Evolutionary conservation across 2,329 filamentous ascomycete species (phyloP).

Genomic region (Capronia epimyces): DNA sequence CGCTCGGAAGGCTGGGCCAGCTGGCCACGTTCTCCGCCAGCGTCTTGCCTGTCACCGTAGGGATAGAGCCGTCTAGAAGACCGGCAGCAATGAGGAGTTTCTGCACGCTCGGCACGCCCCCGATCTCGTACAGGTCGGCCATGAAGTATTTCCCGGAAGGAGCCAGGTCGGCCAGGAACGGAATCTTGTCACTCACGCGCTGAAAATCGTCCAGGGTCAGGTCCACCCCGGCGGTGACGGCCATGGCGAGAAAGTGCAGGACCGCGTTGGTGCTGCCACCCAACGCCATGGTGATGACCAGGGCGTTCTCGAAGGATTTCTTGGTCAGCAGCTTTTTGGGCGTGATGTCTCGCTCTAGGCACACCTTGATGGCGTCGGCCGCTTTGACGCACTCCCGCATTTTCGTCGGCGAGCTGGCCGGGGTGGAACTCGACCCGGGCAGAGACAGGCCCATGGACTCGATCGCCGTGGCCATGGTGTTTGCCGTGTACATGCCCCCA

Average conservation of each 20-base stretch:
- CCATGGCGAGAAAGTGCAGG: conserved; percentile 85
- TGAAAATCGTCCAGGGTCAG: conserved; percentile 79
- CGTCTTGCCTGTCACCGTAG: conserved; percentile 78
- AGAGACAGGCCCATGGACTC: conserved; percentile 81
- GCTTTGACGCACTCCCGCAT: conserved; percentile 79
- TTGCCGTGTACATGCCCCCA: conserved; percentile 86
- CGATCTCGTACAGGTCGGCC: conserved; percentile 80
- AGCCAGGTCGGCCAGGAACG: conserved; percentile 78
- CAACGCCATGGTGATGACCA: conserved; percentile 87
- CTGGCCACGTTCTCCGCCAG: conserved; percentile 73
- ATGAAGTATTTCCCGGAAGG: conserved; percentile 81
- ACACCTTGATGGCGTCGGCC: conserved; percentile 69
- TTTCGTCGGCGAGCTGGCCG: conserved; percentile 75
- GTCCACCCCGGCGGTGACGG: conserved; percentile 71
- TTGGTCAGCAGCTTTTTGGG: conserved; percentile 76
- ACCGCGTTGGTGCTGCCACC: conserved; percentile 86
- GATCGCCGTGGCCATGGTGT: conserved; percentile 87
- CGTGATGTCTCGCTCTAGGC: conserved; percentile 76
- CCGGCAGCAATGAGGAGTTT: conserved; percentile 74
- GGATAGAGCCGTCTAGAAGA: conserved; percentile 70
- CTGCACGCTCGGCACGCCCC: conserved; percentile 77
- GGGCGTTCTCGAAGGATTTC: conserved; percentile 76
- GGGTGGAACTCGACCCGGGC: conserved; percentile 77
- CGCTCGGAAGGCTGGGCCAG: conserved; percentile 70
- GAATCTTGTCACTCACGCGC: conserved; percentile 72